Conservation (phyloP, 2,329 filamentous ascomycete genomes). For the Fusarium sambucinum region DNA sequence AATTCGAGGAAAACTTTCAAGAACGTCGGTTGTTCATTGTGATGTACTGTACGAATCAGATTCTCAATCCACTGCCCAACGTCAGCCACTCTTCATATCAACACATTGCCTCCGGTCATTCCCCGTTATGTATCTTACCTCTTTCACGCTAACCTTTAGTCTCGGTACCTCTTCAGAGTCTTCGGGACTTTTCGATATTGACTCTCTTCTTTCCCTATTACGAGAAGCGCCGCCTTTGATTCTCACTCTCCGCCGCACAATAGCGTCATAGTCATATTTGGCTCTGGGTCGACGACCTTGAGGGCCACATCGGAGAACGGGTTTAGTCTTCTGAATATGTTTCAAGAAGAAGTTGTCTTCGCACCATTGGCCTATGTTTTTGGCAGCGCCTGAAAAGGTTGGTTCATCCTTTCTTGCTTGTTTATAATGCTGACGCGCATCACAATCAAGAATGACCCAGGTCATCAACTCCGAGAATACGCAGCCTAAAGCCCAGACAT, state of each 20-base stretch:
- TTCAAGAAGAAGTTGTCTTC: conserved; percentile 6
- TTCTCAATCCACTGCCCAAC: not conserved
- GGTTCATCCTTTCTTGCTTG: rapidly evolving
- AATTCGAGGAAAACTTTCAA: no score
- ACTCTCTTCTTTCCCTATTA: no score
- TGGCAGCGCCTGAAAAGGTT: not conserved
- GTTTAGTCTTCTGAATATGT: not conserved
- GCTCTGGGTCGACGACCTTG: no score
- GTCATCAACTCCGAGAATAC: conserved; percentile 11
- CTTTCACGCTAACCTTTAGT: not conserved
- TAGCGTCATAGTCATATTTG: no score
- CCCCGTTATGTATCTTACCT: no score
- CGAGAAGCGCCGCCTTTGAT: not conserved
- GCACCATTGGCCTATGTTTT: not conserved
- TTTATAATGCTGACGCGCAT: rapidly evolving
- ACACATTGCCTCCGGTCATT: no score
- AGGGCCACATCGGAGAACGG: not conserved
- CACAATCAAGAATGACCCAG: not conserved
- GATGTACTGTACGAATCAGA: no score
- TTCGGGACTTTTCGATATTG: not conserved
- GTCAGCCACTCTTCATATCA: not conserved
- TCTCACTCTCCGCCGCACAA: no score
- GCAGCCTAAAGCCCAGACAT: conserved; percentile 13
- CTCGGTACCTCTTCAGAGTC: not conserved
- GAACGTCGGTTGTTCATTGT: no score